Base-by-base conservation (phyloP, 2,329 filamentous ascomycete genomes). In the Capronia coronata region DNA sequence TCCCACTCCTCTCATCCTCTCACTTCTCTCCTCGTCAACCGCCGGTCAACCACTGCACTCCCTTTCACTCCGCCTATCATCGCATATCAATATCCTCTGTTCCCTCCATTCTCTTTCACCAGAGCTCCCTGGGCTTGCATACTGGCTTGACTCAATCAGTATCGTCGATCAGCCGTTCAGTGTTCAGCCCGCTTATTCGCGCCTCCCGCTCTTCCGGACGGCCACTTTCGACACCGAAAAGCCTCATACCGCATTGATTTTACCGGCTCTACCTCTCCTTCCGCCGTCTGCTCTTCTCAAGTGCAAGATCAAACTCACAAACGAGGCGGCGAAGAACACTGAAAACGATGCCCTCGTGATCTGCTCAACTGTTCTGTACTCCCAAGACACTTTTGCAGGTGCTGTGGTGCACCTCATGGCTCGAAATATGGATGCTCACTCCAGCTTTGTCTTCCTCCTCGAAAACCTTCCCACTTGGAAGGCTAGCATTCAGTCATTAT, bases 391-490 rank as follows among this genome's bases (percentile, higher is more conserved):
- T 30, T 40, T 18, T 3, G 18, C 29, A 22, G 39, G 19, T 38
- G 13, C 29, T 46, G 27, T 22, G 43, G 32, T 46, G 16, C 27
- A 35, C 32, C 34, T 16, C 48, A 52, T 49, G 43, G 32, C 53
- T 30, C 41, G 50, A 30, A 39, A 61, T 14, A 68, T 71, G 63
- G 70, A 73, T 61, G 66, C 71, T 32, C 58, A 71, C 39, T 65
- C 67, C 46, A 71, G 71, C 49, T 74, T 75, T 56, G 60, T 67
- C 55, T 64, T 68, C 54, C 64, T 75, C 7, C 59, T 65, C 38
- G 68, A 73, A 43, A 72, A 68, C 49, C 49, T 73, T 13, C 71
- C 72, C 11, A 45, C 61, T n/a, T 75, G 72, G 72, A 66, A 72
- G 38, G 59, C 57, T 34, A 65, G 64, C 45, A 56, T 74, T 32